phyloP scores from a whole-genome alignment of 176 grass and related monocot genomes.

The Cenchrus purpureus region DNA sequence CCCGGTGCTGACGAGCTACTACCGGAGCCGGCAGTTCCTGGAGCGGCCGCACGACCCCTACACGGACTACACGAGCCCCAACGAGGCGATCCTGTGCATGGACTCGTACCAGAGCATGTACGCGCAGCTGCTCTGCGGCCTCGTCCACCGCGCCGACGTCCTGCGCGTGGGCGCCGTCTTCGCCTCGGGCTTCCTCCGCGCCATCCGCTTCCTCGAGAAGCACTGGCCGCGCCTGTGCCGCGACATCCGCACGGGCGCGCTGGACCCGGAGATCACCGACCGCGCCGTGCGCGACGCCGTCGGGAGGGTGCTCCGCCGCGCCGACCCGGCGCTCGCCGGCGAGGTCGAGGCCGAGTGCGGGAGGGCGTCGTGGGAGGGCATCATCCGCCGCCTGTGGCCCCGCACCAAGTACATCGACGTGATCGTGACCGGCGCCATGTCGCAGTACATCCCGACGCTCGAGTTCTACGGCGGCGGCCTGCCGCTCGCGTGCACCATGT shows the following conservation, averaged over 20 bases:
- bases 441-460: conserved; percentile 96
- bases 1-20: conserved; percentile 91
- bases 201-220: conserved; percentile 90
- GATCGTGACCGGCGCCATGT: conserved; percentile 95
- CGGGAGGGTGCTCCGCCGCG: conserved; percentile 53
- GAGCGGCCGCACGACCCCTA: conserved; percentile 80
- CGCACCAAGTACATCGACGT: conserved; percentile 96
- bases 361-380: conserved; percentile 74
- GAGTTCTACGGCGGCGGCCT: conserved; percentile 80
- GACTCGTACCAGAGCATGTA: conserved; percentile 99
- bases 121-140: conserved; percentile 85
- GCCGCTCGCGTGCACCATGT: conserved; percentile 97
- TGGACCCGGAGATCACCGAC: conserved; percentile 82
- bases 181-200: conserved; percentile 91
- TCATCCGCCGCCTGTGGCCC: conserved; percentile 85
- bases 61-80: conserved; percentile 83
- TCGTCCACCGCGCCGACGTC: conserved; percentile 81
- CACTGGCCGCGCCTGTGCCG: conserved; percentile 79
- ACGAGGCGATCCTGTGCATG: conserved; percentile 80
- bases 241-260: conserved; percentile 71
- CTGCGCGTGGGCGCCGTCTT: conserved; percentile 89
- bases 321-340: conserved; percentile 60
- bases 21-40: conserved; percentile 89
- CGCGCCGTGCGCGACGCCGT: conserved; percentile 65
- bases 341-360: conserved; percentile 70